A percentile compares a stretch with the other conserved stretches of the same genome.
Conservation (phyloP, 257 asterid genomes). For the Penstemon barbatus region DNA sequence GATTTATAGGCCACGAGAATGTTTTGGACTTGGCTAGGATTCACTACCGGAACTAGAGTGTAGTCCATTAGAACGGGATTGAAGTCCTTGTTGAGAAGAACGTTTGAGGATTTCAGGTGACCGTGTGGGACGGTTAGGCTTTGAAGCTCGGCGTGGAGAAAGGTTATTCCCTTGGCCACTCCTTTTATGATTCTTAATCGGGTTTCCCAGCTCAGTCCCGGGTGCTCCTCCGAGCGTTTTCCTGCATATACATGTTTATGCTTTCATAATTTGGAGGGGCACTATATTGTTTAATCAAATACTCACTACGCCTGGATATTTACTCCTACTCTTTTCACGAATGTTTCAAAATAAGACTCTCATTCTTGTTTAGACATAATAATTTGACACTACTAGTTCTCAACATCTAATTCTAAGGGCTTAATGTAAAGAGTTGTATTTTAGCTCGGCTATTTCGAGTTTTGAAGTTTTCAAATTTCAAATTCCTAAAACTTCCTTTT, state of each 20-base stretch:
- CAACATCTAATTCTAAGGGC: too few relatives aligned
- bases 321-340: too few relatives aligned
- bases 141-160: conserved; percentile 72
- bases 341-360: too few relatives aligned
- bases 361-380: too few relatives aligned
- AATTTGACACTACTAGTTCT: too few relatives aligned
- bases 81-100: conserved; percentile 54
- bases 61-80: conserved; percentile 79
- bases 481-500: too few relatives aligned
- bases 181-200: conserved; percentile 82
- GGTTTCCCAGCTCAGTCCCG: conserved; percentile 62
- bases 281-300: too few relatives aligned
- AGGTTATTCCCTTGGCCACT: conserved; percentile 59
- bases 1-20: conserved; percentile 73
- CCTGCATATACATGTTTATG: conserved; percentile 36
- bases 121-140: conserved; percentile 64
- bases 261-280: too few relatives aligned
- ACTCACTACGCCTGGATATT: too few relatives aligned
- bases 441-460: too few relatives aligned
- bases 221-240: conserved; percentile 45
- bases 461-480: too few relatives aligned
- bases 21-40: conserved; percentile 55
- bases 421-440: too few relatives aligned
- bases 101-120: conserved; percentile 83
- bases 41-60: conserved; percentile 72